Evolutionary conservation across 805 yeast genomes (phyloP), one percentile per base, ranked within the genome.

Genomic region (Cyberlindnera mississippiensis): DNA sequence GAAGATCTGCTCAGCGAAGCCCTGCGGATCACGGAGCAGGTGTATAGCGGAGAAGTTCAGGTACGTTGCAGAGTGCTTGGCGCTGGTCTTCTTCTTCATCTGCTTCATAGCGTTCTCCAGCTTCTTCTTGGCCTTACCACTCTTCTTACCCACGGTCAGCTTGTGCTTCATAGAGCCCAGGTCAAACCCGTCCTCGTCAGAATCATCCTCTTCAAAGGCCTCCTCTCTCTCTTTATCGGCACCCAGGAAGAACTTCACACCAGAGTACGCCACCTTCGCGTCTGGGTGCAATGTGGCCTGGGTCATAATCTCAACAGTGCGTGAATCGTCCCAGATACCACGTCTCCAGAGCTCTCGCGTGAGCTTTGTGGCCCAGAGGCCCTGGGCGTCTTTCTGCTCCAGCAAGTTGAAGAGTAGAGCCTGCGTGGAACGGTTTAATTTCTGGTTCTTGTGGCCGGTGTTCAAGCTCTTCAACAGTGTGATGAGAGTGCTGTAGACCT

Each of bases 241-340:
- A 50, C 96, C 96, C 35, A 93, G 66, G 66, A 93, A 93, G 64
- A 93, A 93, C 56, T 79, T 72, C 24, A 87, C 93, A 47, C 96
- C 99, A 3, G 97, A 85, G 41, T 84, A 69, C 6, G 95, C 83
- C 36, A 93, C 93, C 65, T 93, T 93, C 6, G 70, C 63, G 55
- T 93, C 96, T 13, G 83, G 82, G 57, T 89, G 96, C 47, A 87
- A 65, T 2, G 97, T 88, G 1, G 98, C 97, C 55, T 88, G 93
- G 2, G 95, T 83, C 98, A 93, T 90, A 57, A 93, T 80, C 64
- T 93, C 99, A n/a, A 93, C 96, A 0, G 98, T 84, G 56, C 97
- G 73, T 0, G 96, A 77, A 62, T 93, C 99, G 62, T 89, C 97
- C 99, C 99, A 93, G 44, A 93, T 85, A 58, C 96, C 96, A 60